phyloP scores from a whole-genome alignment of 2,329 filamentous ascomycete species.

The Aspergillus nomiae region DNA sequence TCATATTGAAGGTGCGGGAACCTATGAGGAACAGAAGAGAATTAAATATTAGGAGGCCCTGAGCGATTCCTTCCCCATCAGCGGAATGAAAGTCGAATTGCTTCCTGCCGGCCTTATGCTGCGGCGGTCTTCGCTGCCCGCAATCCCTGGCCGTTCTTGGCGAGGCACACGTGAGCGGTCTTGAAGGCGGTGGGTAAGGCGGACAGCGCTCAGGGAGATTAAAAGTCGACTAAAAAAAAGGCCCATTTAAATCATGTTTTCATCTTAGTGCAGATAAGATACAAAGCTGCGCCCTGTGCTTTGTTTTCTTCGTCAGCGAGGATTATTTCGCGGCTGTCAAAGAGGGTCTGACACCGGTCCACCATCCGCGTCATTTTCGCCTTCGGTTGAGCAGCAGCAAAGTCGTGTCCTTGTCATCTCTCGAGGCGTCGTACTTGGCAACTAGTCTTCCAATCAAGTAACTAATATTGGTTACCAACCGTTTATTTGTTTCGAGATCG shows the following conservation, averaged over 20 bases:
- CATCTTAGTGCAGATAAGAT: background rate
- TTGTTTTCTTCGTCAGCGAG: background rate
- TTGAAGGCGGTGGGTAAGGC: slow-evolving; percentile 66
- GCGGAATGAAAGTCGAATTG: slow-evolving; percentile 5
- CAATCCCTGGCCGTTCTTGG: background rate
- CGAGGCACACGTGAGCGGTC: slow-evolving; percentile 35
- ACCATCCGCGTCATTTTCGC: background rate
- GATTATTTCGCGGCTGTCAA: background rate
- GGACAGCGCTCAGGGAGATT: slow-evolving; percentile 24
- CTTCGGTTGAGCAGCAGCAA: background rate
- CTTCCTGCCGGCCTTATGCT: slow-evolving; percentile 20
- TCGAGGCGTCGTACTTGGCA: background rate
- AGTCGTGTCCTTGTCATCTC: background rate
- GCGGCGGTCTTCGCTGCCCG: background rate
- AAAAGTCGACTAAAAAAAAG: slow-evolving; percentile 1
- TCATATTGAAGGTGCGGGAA: slow-evolving; percentile 49
- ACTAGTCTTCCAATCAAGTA: background rate
- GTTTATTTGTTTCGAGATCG: background rate
- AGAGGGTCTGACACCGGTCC: background rate
- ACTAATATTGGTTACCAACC: background rate
- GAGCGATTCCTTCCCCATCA: background rate
- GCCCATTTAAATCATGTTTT: background rate
- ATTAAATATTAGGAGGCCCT: slow-evolving; percentile 10
- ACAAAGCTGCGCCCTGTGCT: background rate
- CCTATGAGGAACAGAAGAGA: background rate